Conservation (phyloP, 2,329 filamentous ascomycete genomes). For the Calonectria fujianensis region DNA sequence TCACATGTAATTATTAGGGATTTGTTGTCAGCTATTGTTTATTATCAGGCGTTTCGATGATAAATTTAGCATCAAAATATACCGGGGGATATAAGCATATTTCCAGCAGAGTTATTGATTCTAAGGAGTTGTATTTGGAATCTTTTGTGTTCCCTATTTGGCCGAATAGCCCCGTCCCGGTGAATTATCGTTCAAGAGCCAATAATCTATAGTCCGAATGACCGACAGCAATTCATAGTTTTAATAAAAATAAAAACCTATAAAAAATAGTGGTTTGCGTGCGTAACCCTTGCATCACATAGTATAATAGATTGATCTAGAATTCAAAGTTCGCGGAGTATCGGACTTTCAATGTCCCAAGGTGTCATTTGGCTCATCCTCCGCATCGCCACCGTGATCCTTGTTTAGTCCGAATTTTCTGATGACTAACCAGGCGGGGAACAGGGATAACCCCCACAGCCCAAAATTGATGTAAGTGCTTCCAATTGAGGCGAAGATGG, state of each 20-base stretch:
- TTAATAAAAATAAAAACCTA: background rate
- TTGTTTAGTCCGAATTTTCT: background rate
- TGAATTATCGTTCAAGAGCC: background rate
- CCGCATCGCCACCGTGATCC: background rate
- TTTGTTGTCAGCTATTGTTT: background rate
- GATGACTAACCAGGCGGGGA: slow-evolving; percentile 77
- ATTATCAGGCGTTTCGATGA: background rate
- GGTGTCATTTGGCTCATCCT: slow-evolving; percentile 15
- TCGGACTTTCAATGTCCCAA: background rate
- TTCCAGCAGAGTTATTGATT: background rate
- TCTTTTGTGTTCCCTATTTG: too few relatives aligned
- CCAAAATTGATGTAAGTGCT: slow-evolving; percentile 80
- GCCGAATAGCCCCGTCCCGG: background rate
- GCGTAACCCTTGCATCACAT: background rate
- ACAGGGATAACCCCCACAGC: slow-evolving; percentile 76
- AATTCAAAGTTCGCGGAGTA: background rate
- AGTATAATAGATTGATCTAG: background rate
- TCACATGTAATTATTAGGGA: slow-evolving; percentile 9
- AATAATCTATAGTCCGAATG: background rate
- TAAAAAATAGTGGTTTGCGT: background rate
- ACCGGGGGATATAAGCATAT: background rate
- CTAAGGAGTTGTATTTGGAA: too few relatives aligned
- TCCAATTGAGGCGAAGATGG: slow-evolving; percentile 77
- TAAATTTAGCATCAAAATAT: background rate
- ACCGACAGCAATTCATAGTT: background rate